A percentile compares a stretch with the other conserved stretches of the same genome.
phyloP scores from a whole-genome alignment of 805 yeast genomes.

The Saturnispora halmiae region DNA sequence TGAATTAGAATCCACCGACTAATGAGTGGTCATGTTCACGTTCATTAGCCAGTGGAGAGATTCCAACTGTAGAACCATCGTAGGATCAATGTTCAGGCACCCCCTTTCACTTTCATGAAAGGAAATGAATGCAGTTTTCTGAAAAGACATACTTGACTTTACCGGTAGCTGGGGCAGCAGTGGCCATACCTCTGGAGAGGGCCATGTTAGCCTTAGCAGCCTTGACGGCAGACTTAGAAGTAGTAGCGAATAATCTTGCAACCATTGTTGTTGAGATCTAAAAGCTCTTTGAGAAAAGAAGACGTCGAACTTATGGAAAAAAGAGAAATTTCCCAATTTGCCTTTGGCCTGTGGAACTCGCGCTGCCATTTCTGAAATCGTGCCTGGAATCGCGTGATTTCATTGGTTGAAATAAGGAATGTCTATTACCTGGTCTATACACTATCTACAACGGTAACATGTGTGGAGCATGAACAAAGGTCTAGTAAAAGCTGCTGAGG shows the following conservation, averaged over 20 bases:
- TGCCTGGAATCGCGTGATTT: background rate
- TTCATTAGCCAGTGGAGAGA: too few relatives aligned
- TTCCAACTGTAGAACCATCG: too few relatives aligned
- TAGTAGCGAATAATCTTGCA: constrained; percentile 50
- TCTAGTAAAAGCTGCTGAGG: too few relatives aligned
- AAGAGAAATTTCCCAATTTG: constrained; percentile 4
- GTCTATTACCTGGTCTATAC: too few relatives aligned
- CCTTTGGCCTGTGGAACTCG: constrained; percentile 5
- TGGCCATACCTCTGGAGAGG: constrained; percentile 68
- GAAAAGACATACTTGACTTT: constrained; percentile 67
- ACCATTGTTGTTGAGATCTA: constrained; percentile 20
- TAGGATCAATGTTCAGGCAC: too few relatives aligned
- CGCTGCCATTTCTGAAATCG: constrained; percentile 11
- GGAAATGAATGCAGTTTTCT: too few relatives aligned
- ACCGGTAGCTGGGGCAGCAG: constrained; percentile 72
- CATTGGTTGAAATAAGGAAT: constrained; percentile 7
- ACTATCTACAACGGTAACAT: too few relatives aligned
- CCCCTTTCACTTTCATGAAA: too few relatives aligned
- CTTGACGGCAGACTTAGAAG: constrained; percentile 79
- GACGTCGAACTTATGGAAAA: background rate
- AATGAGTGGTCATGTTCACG: too few relatives aligned
- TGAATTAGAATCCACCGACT: too few relatives aligned
- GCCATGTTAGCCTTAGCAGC: constrained; percentile 78
- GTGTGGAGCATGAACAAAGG: too few relatives aligned
- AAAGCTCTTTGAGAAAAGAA: background rate